These are phyloP conservation scores for Coemansia furcata DNA, from an alignment of 192 early-diverging fungal genomes.

Conservation along the genomic window DNA sequence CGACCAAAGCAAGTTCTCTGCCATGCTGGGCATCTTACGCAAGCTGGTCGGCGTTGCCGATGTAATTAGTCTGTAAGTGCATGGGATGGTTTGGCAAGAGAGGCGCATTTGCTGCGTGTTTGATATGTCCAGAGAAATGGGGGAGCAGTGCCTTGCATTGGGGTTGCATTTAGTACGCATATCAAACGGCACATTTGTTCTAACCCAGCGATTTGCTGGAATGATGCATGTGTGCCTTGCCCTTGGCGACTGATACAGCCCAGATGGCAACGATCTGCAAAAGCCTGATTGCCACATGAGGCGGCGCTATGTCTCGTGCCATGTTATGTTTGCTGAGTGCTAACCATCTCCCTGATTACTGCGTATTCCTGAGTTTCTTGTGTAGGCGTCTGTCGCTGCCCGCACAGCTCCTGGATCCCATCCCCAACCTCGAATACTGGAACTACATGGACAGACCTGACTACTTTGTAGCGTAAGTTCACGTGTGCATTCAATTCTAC, in stretches of 20 bases:
- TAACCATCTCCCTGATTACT: neutral
- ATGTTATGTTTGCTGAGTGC: neutral
- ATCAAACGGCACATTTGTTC: neutral
- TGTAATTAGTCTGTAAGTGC: conserved; percentile 55
- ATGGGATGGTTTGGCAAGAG: neutral
- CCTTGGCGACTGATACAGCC: neutral
- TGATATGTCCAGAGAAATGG: neutral
- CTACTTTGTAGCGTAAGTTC: conserved; percentile 59
- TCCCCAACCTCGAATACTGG: conserved; percentile 75
- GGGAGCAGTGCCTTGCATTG: neutral
- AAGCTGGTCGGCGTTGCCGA: conserved; percentile 70
- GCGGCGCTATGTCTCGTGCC: neutral
- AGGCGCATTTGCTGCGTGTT: neutral
- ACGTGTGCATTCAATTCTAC: conserved; percentile 11
- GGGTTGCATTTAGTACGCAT: neutral
- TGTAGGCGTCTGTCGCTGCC: conserved; percentile 68
- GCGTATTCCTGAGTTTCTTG: conserved; percentile 5
- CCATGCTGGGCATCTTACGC: conserved; percentile 59
- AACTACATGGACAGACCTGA: conserved; percentile 77
- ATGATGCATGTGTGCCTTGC: neutral
- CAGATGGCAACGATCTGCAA: neutral
- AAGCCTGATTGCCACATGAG: conserved; percentile 6
- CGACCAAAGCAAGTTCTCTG: conserved; percentile 58
- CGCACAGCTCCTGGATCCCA: conserved; percentile 66
- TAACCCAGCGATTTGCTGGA: neutral